phyloP scores from a whole-genome alignment of 164 flowering plant genomes.

The Vitis rupestris region DNA sequence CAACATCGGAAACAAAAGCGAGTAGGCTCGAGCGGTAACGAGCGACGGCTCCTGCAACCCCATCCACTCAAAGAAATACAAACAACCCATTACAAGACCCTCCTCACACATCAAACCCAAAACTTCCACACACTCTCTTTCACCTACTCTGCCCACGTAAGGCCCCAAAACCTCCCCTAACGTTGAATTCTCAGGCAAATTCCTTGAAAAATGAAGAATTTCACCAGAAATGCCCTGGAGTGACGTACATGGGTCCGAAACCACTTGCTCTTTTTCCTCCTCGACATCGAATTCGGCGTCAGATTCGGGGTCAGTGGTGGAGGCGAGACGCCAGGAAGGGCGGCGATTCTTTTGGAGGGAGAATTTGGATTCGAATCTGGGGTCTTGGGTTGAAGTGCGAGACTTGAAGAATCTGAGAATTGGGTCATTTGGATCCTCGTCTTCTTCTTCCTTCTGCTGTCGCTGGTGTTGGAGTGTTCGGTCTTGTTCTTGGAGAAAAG shows the following conservation, averaged over 20 bases:
- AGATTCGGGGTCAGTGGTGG: conserved; percentile 4
- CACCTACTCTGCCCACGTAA: conserved; percentile 49
- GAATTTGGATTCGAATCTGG: conserved; percentile 39
- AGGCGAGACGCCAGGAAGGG: conserved; percentile 61
- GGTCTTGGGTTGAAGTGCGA: conserved; percentile 51
- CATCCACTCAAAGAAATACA: conserved; percentile 94
- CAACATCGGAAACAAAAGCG: conserved; percentile 59
- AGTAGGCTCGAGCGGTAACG: conserved; percentile 60
- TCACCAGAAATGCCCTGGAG: conserved; percentile 43
- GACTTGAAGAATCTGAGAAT: conserved; percentile 64
- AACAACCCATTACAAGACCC: conserved; percentile 49
- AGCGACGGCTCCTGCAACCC: conserved; percentile 66
- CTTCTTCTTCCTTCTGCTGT: conserved; percentile 9
- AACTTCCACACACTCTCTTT: conserved; percentile 54
- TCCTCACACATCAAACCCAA: conserved; percentile 58
- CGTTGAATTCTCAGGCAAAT: conserved; percentile 54
- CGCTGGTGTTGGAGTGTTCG: conserved; percentile 7
- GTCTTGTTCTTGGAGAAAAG: conserved; percentile 36
- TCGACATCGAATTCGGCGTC: conserved; percentile 8
- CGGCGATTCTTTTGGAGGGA: conserved; percentile 63
- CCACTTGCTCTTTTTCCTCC: conserved; percentile 18
- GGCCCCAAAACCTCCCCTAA: conserved; percentile 62
- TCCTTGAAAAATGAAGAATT: conserved; percentile 54
- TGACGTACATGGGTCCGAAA: not conserved
- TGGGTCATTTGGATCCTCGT: conserved; percentile 45